These are phyloP conservation scores for Lactarius akahatsu DNA, from an alignment of 768 basidiomycete species.

Conservation along the genomic window DNA sequence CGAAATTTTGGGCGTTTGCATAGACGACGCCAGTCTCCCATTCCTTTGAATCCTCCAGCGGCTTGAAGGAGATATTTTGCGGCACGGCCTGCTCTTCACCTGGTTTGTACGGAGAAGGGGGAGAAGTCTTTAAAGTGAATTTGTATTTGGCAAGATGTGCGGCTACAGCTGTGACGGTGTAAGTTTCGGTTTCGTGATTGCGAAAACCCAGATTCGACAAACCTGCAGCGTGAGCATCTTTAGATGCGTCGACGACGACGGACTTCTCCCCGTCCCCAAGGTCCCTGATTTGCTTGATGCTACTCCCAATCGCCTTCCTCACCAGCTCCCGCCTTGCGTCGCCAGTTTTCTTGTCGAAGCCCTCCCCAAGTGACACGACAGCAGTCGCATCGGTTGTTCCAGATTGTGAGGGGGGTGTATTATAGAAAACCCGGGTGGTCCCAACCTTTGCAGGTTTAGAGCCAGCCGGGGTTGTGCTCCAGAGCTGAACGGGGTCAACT, in stretches of 20 bases:
- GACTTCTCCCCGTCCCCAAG: constrained; percentile 59
- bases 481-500: constrained; percentile 50
- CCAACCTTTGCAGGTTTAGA: constrained; percentile 53
- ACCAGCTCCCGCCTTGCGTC: constrained; percentile 60
- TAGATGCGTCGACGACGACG: constrained; percentile 59
- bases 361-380: constrained; percentile 58
- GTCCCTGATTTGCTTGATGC: constrained; percentile 64
- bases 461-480: constrained; percentile 48
- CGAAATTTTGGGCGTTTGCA: constrained; percentile 76
- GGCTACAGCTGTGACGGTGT: constrained; percentile 59
- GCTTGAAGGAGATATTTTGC: constrained; percentile 46
- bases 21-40: constrained; percentile 77
- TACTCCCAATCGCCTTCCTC: constrained; percentile 68
- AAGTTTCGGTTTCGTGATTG: constrained; percentile 19
- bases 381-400: constrained; percentile 44
- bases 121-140: constrained; percentile 75
- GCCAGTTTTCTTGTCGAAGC: constrained; percentile 46
- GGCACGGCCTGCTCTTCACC: constrained; percentile 52
- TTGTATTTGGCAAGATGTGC: constrained; percentile 73
- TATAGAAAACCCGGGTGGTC: constrained; percentile 64
- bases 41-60: constrained; percentile 49
- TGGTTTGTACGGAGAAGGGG: constrained; percentile 65
- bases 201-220: constrained; percentile 29
- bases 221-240: constrained; percentile 80
- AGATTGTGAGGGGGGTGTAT: constrained; percentile 42